These are phyloP conservation scores for Dryas alaskensis DNA, from an alignment of 306 rosid species.

Conservation along the genomic window DNA sequence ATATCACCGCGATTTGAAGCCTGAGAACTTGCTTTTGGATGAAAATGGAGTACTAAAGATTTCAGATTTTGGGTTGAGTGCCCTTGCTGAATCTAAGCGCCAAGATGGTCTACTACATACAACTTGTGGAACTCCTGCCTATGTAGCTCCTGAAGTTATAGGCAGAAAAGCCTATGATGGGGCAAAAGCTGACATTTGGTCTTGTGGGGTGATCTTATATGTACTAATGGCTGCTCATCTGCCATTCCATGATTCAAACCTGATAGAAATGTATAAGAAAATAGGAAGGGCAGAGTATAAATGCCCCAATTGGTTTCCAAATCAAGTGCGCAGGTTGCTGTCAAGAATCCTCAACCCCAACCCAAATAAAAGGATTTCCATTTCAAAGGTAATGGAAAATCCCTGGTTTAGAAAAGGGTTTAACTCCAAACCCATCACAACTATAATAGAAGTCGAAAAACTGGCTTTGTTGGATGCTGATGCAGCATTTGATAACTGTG, in stretches of 20 bases:
- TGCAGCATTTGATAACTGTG: not conserved
- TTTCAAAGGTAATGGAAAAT: conserved; percentile 31
- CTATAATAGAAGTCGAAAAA: not conserved
- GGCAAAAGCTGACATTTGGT: conserved; percentile 59
- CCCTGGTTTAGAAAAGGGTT: conserved; percentile 48
- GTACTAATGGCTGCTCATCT: conserved; percentile 49
- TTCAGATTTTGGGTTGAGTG: conserved; percentile 58
- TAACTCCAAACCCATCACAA: conserved; percentile 17
- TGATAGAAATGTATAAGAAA: conserved; percentile 45
- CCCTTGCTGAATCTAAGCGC: conserved; percentile 38
- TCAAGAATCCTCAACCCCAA: conserved; percentile 46
- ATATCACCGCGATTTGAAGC: conserved; percentile 57
- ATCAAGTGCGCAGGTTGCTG: conserved; percentile 30
- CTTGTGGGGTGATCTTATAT: conserved; percentile 56
- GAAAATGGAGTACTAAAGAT: conserved; percentile 49
- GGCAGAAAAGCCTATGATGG: conserved; percentile 55
- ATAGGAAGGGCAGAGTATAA: conserved; percentile 37
- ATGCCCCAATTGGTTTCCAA: conserved; percentile 50
- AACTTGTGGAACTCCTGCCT: conserved; percentile 54
- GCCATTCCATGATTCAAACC: conserved; percentile 43
- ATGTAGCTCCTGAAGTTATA: conserved; percentile 58
- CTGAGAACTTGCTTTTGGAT: conserved; percentile 53
- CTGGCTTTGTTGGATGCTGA: not conserved
- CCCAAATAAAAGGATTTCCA: conserved; percentile 42
- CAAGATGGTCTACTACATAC: conserved; percentile 47